Percentiles rank a stretch among this genome's conserved stretches.
These are phyloP conservation scores for Pleodorina starrii DNA, from an alignment of 139 green algal species.

Conservation along the genomic window DNA sequence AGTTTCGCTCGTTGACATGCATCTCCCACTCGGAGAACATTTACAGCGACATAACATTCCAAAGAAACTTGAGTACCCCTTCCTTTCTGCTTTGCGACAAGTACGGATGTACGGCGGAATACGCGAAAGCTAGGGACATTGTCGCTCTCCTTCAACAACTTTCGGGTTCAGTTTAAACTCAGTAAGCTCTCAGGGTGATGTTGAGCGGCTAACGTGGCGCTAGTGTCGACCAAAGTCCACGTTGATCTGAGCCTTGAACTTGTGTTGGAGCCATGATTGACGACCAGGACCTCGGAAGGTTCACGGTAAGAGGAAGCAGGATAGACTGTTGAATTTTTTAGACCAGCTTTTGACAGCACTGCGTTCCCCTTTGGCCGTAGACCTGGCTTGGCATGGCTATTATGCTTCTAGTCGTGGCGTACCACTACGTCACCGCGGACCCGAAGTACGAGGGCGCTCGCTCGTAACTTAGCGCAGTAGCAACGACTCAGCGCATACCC, in stretches of 20 bases:
- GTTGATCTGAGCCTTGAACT: neutral
- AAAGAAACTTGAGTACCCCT: too few species aligned
- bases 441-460: constrained; percentile 55
- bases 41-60: too few species aligned
- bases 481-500: neutral
- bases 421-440: constrained; percentile 80
- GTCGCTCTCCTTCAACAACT: too few species aligned
- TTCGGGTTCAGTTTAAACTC: too few species aligned
- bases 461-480: neutral
- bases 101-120: too few species aligned
- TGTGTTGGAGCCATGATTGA: constrained; percentile 67
- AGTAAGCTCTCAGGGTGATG: too few species aligned
- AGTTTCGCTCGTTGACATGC: too few species aligned
- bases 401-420: constrained; percentile 81
- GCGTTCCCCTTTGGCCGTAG: constrained; percentile 55
- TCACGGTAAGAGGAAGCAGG: constrained; percentile 61
- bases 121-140: too few species aligned
- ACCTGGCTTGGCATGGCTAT: constrained; percentile 82
- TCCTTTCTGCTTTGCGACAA: too few species aligned
- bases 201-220: too few species aligned
- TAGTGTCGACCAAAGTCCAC: too few species aligned
- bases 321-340: neutral
- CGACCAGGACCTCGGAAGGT: constrained; percentile 73
- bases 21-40: too few species aligned
- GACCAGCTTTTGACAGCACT: neutral